phyloP scores from a whole-genome alignment of 371 early-diverging fungal species.

The Phascolomyces articulosus region DNA sequence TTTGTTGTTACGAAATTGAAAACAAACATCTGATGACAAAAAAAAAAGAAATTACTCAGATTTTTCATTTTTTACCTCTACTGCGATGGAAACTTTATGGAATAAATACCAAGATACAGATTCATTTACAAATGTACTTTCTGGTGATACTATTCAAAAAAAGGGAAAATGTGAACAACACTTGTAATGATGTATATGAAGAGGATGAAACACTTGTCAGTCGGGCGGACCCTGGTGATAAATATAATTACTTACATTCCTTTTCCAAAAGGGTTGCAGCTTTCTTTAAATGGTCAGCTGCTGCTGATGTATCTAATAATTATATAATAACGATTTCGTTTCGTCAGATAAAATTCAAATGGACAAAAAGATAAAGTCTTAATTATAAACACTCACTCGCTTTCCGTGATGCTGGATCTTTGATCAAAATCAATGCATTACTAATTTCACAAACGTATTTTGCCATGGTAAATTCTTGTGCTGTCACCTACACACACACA shows the following conservation, averaged over 20 bases:
- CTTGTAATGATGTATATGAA: too few species aligned
- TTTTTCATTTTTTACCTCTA: too few species aligned
- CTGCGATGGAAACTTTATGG: conserved; percentile 28
- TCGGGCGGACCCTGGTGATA: too few species aligned
- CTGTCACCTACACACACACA: conserved; percentile 24
- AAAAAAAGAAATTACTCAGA: too few species aligned
- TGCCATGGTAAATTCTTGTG: conserved; percentile 30
- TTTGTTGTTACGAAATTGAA: not conserved
- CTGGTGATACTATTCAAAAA: conserved; percentile 5
- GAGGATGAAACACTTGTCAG: too few species aligned
- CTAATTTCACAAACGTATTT: conserved; percentile 25
- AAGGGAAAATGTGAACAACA: too few species aligned
- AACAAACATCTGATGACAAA: not conserved
- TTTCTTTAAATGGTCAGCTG: conserved; percentile 10
- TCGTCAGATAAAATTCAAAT: not conserved
- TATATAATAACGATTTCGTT: not conserved
- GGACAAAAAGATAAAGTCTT: not conserved
- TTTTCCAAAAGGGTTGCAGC: conserved; percentile 19
- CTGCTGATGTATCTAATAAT: conserved; percentile 16
- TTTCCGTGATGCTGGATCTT: conserved; percentile 12
- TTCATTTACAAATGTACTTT: conserved; percentile 14
- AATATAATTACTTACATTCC: conserved; percentile 5
- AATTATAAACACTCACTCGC: conserved; percentile 9
- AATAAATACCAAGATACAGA: conserved; percentile 34
- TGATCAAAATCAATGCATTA: conserved; percentile 23